Percentiles rank a stretch among this genome's conserved stretches.
phyloP scores from a whole-genome alignment of 208 protist species.

The Plasmodiophora brassicae region DNA sequence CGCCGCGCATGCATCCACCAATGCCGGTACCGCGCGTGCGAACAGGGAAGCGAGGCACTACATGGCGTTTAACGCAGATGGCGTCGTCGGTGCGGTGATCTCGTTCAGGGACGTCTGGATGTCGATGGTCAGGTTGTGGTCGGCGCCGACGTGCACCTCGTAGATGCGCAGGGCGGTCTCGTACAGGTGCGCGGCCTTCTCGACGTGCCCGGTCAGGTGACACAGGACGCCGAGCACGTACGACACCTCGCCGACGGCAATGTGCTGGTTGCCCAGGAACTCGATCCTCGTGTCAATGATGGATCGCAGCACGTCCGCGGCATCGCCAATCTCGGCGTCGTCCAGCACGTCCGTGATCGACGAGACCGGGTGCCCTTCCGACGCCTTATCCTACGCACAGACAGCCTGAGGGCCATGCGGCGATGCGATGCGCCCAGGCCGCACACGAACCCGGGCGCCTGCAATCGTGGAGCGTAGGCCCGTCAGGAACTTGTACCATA shows the following conservation, averaged over 20 bases:
- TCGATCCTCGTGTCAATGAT: background rate
- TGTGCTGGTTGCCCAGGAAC: background rate
- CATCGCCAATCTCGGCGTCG: background rate
- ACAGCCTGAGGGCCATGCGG: too few species aligned
- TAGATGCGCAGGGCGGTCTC: background rate
- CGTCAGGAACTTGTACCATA: constrained; percentile 27
- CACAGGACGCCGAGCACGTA: background rate
- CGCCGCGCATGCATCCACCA: too few species aligned
- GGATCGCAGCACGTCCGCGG: background rate
- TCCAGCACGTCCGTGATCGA: background rate
- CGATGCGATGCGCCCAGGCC: background rate
- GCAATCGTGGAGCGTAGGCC: background rate
- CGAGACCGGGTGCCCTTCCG: too few species aligned
- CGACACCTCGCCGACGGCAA: background rate
- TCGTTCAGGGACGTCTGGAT: background rate
- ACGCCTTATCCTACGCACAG: too few species aligned
- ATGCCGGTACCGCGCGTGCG: too few species aligned
- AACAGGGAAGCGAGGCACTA: too few species aligned
- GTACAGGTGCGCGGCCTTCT: background rate
- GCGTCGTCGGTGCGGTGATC: too few species aligned
- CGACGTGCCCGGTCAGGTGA: background rate
- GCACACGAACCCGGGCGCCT: background rate
- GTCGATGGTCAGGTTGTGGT: constrained; percentile 18
- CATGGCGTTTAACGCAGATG: too few species aligned
- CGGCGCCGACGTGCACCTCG: background rate